These are phyloP conservation scores for Neurospora sp. DNA, from an alignment of 2,329 filamentous ascomycete genomes.

Conservation along the genomic window DNA sequence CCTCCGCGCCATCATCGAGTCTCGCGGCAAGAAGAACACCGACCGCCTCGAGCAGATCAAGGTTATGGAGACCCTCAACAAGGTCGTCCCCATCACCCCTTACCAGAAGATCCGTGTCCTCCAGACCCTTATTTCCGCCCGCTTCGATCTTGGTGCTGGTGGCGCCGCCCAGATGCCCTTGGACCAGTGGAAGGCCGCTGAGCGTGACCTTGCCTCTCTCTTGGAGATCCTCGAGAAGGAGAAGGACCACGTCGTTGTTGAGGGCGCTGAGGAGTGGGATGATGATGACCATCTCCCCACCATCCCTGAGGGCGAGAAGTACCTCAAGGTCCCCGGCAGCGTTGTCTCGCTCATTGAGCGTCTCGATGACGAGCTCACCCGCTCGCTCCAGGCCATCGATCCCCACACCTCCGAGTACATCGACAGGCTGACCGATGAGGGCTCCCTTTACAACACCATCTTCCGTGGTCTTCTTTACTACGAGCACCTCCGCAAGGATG, in stretches of 20 bases:
- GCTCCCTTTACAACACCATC: conserved; percentile 82
- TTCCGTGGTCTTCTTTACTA: conserved; percentile 83
- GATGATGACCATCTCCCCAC: conserved; percentile 90
- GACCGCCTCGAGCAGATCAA: conserved; percentile 91
- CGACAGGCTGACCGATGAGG: conserved; percentile 86
- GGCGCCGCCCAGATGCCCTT: conserved; percentile 74
- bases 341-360: conserved; percentile 90
- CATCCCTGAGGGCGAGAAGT: conserved; percentile 61
- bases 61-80: conserved; percentile 91
- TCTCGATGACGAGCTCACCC: conserved; percentile 91
- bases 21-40: conserved; percentile 97
- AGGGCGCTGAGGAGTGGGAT: conserved; percentile 96
- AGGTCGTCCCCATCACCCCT: conserved; percentile 70
- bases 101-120: conserved; percentile 94
- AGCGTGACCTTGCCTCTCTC: conserved; percentile 73
- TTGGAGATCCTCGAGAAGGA: conserved; percentile 72
- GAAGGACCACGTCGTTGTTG: conserved; percentile 74
- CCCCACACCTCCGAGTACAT: conserved; percentile 99
- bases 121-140: conserved; percentile 80
- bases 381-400: conserved; percentile 95
- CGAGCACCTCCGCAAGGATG: conserved; percentile 65
- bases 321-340: conserved; percentile 88
- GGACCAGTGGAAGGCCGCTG: conserved; percentile 93
- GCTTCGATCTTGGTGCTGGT: conserved; percentile 84
- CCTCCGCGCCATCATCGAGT: conserved; percentile 84